These are phyloP conservation scores for Scheffersomyces illinoinensis DNA, from an alignment of 1,139 yeast species.

Conservation along the genomic window DNA sequence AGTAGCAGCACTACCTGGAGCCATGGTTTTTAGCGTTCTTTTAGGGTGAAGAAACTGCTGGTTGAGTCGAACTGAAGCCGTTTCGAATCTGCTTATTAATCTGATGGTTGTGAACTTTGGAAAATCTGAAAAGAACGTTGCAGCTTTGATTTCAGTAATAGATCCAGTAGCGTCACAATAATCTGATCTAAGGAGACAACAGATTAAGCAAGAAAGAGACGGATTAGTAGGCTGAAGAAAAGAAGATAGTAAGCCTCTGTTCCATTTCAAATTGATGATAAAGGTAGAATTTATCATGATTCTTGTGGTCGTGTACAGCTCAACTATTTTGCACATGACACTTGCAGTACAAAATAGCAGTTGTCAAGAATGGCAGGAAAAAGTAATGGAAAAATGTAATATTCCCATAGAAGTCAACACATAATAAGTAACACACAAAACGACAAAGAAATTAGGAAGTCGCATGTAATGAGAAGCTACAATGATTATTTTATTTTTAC, in stretches of 20 bases:
- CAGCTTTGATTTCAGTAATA: conserved; percentile 1
- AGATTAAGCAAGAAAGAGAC: background rate
- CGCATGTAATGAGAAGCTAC: too few species aligned
- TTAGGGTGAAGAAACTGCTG: conserved; percentile 4
- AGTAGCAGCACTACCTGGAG: conserved; percentile 1
- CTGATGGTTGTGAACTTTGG: background rate
- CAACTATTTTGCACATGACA: background rate
- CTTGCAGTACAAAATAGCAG: too few species aligned
- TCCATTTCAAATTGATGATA: background rate
- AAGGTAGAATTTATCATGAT: background rate
- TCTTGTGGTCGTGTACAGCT: background rate
- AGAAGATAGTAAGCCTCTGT: background rate
- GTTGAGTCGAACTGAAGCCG: background rate
- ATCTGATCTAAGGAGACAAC: conserved; percentile 10
- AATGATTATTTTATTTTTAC: too few species aligned
- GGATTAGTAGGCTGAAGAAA: background rate
- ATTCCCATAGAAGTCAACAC: too few species aligned
- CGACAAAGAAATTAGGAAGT: too few species aligned
- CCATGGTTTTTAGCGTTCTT: conserved; percentile 2
- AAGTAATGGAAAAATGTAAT: too few species aligned
- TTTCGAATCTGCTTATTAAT: background rate
- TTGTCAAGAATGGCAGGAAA: too few species aligned
- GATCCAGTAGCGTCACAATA: conserved; percentile 4
- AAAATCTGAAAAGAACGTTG: background rate
- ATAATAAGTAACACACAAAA: too few species aligned